Percentiles rank a stretch among this genome's conserved stretches.
phyloP scores from a whole-genome alignment of 1,284 basidiomycete genomes.

The Naganishia albida region DNA sequence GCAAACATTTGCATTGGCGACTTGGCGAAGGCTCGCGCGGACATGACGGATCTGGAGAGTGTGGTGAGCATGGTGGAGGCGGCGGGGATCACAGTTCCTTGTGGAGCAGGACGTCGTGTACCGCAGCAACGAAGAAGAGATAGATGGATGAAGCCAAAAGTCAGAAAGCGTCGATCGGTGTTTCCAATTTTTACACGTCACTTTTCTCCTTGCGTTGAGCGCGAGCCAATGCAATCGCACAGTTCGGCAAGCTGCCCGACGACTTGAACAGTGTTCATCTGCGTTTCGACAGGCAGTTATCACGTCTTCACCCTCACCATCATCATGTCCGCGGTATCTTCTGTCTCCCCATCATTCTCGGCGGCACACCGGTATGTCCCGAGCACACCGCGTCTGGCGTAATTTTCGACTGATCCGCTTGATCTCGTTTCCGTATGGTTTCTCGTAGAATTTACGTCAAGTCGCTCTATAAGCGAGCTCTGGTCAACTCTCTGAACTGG shows the following conservation, averaged over 20 bases:
- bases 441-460: slow-evolving; percentile 72
- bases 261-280: too few species aligned
- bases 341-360: slow-evolving; percentile 62
- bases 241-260: too few species aligned
- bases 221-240: neutral
- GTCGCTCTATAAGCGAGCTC: slow-evolving; percentile 81
- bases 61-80: neutral
- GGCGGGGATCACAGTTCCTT: too few species aligned
- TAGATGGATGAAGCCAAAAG: neutral
- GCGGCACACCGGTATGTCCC: slow-evolving; percentile 64
- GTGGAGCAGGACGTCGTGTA: too few species aligned
- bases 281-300: too few species aligned
- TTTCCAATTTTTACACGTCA: slow-evolving; percentile 24
- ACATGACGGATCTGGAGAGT: slow-evolving; percentile 5
- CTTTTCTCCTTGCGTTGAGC: neutral
- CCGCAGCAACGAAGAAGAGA: neutral
- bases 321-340: slow-evolving; percentile 27
- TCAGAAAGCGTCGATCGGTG: neutral
- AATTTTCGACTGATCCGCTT: neutral
- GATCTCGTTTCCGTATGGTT: neutral
- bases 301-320: neutral
- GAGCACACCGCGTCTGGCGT: neutral
- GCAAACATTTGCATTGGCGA: slow-evolving; percentile 19
- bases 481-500: slow-evolving; percentile 88
- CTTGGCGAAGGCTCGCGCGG: slow-evolving; percentile 22